Evolutionary conservation across 305 asterid genomes (phyloP).

Genomic region (Petunia hybrid): DNA sequence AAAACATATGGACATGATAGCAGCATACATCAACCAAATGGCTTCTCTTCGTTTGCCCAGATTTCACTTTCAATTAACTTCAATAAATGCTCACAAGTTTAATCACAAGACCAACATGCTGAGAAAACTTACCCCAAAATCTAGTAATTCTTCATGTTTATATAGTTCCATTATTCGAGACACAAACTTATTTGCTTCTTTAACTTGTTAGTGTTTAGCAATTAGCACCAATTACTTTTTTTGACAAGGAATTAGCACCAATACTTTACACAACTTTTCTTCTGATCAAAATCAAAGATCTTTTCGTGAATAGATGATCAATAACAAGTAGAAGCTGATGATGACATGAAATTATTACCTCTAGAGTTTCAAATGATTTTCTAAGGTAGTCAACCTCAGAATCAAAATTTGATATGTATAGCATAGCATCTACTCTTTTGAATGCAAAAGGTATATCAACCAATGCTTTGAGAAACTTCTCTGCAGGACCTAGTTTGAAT

Average conservation of each 20-base stretch:
- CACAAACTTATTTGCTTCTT: neutral
- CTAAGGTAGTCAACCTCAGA: constrained; percentile 33
- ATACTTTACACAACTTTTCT: neutral
- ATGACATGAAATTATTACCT: constrained; percentile 11
- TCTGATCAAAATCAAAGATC: neutral
- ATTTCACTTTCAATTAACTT: neutral
- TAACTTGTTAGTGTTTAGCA: neutral
- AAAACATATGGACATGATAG: neutral
- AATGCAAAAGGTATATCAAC: constrained; percentile 37
- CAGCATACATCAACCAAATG: neutral
- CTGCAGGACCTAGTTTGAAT: constrained; percentile 32
- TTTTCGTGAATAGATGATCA: neutral
- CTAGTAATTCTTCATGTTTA: neutral
- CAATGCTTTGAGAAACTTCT: constrained; percentile 34
- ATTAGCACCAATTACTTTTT: no score
- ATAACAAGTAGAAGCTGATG: constrained; percentile 3
- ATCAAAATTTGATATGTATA: constrained; percentile 32
- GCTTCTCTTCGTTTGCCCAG: neutral
- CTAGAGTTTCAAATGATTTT: constrained; percentile 34
- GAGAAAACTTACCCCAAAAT: neutral
- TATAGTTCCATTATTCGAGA: neutral
- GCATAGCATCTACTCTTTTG: constrained; percentile 33
- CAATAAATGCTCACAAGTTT: neutral
- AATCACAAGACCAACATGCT: neutral
- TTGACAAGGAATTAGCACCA: neutral